Conservation (phyloP, 2,329 filamentous ascomycete species). For the Sporothrix luriei region DNA sequence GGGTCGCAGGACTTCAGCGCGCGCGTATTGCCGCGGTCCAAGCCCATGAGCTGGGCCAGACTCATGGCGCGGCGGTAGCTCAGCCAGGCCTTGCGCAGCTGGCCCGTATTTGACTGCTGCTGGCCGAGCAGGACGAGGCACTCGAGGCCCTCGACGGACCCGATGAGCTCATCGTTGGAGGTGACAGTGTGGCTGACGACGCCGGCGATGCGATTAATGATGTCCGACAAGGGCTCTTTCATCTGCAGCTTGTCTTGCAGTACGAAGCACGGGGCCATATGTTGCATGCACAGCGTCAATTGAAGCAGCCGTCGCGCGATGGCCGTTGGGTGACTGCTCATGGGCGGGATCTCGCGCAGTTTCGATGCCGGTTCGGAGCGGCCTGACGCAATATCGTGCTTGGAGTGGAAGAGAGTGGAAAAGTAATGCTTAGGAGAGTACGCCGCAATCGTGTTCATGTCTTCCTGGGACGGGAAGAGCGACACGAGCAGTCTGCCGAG, state of each 20-base stretch:
- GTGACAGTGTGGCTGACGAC: conserved; percentile 48
- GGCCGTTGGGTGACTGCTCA: conserved; percentile 51
- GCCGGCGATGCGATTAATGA: conserved; percentile 44
- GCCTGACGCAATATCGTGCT: conserved; percentile 42
- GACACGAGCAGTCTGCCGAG: conserved; percentile 42
- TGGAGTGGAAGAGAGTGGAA: conserved; percentile 41
- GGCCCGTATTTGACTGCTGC: conserved; percentile 57
- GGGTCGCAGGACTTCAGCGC: conserved; percentile 48
- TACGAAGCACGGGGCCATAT: conserved; percentile 45
- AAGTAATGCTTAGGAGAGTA: conserved; percentile 40
- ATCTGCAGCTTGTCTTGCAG: conserved; percentile 39
- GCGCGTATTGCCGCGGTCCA: conserved; percentile 45
- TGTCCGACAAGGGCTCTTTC: conserved; percentile 36
- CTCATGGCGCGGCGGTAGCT: conserved; percentile 53
- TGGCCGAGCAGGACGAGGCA: conserved; percentile 53
- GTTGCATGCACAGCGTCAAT: conserved; percentile 51
- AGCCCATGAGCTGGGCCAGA: conserved; percentile 56
- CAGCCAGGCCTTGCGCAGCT: conserved; percentile 58
- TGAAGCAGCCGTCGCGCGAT: conserved; percentile 54
- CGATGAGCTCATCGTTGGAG: conserved; percentile 55
- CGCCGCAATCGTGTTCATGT: conserved; percentile 42
- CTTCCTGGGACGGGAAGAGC: conserved; percentile 44
- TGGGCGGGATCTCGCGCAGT: conserved; percentile 41
- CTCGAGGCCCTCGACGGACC: conserved; percentile 57
- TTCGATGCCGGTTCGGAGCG: conserved; percentile 37